Conservation (phyloP, 2,329 filamentous ascomycete species). For the Botrytis fabae region DNA sequence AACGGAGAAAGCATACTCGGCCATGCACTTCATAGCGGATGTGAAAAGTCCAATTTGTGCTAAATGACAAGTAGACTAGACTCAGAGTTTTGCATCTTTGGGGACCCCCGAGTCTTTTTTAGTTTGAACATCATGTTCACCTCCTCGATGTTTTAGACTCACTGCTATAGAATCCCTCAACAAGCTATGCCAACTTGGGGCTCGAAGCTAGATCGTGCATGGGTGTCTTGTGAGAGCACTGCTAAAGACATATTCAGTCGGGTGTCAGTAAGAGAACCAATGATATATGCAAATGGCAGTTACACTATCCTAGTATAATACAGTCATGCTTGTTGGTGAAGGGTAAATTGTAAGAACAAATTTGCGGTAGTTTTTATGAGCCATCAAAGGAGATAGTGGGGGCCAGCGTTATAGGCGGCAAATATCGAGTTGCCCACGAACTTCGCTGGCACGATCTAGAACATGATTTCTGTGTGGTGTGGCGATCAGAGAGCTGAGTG, state of each 20-base stretch:
- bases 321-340: not conserved
- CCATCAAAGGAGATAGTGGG: not conserved
- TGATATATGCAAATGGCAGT: not conserved
- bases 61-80: constrained; percentile 1
- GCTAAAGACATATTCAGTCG: not conserved
- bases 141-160: not conserved
- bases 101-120: not conserved
- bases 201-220: not conserved
- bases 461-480: not conserved
- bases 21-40: not conserved
- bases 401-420: not conserved
- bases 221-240: not conserved
- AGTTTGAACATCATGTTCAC: not conserved
- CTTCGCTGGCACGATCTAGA: not conserved
- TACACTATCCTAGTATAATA: not conserved
- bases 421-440: not conserved
- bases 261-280: not conserved
- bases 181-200: not conserved
- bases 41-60: not conserved
- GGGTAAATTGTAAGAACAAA: not conserved
- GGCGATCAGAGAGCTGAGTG: not conserved
- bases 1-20: not conserved
- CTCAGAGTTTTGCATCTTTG: not conserved
- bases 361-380: not conserved
- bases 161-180: not conserved